These are phyloP conservation scores for Oryza brachyantha DNA, from an alignment of 176 grass and related monocot species.

Conservation along the genomic window DNA sequence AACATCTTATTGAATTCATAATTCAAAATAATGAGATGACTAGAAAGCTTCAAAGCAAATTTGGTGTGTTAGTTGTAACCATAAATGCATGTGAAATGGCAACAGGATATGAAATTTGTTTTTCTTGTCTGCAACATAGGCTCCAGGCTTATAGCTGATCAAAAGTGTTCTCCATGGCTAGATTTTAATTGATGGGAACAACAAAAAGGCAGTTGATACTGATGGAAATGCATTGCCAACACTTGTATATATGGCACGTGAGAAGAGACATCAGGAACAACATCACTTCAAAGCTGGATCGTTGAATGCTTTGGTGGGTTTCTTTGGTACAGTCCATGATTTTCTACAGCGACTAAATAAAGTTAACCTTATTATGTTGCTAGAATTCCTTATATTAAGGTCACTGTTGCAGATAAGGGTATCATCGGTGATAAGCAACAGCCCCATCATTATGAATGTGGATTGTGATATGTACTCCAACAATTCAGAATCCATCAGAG, in stretches of 20 bases:
- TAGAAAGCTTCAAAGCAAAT: not conserved
- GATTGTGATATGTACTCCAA: constrained; percentile 92
- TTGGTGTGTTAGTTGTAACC: not conserved
- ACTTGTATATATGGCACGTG: constrained; percentile 72
- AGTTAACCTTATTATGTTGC: constrained; percentile 13
- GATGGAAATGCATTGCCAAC: constrained; percentile 54
- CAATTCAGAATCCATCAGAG: constrained; percentile 61
- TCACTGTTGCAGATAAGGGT: constrained; percentile 57
- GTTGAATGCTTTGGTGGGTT: constrained; percentile 60
- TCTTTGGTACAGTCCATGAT: not conserved
- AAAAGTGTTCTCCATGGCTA: constrained; percentile 27
- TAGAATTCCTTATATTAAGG: constrained; percentile 20
- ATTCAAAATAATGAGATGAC: not conserved
- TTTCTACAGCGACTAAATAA: not conserved
- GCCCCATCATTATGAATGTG: constrained; percentile 65
- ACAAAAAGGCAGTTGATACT: constrained; percentile 30
- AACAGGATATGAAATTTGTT: constrained; percentile 1
- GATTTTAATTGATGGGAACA: constrained; percentile 60
- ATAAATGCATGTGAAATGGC: not conserved
- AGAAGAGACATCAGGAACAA: constrained; percentile 57
- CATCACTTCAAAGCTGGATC: constrained; percentile 89
- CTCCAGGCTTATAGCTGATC: constrained; percentile 24
- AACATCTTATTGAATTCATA: constrained; percentile 8
- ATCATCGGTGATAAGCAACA: constrained; percentile 71
- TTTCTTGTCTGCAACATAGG: too few species aligned